Conservation (phyloP, 2,329 filamentous ascomycete genomes). For the Aureobasidium pullulans region DNA sequence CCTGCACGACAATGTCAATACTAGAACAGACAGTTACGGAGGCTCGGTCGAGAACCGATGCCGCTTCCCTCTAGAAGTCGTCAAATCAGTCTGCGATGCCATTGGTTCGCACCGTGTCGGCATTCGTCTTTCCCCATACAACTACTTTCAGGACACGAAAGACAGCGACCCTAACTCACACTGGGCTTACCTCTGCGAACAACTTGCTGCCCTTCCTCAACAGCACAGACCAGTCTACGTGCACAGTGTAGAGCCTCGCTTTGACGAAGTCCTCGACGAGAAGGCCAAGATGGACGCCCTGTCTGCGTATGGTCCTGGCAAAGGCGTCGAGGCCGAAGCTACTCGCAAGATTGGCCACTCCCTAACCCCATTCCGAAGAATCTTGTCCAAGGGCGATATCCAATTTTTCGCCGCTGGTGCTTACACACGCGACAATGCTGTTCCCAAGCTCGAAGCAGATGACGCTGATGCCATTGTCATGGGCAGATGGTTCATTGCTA, state of each 20-base stretch:
- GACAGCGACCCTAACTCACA: conserved; percentile 55
- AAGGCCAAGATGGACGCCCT: conserved; percentile 21
- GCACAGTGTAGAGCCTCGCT: conserved; percentile 52
- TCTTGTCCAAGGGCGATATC: conserved; percentile 21
- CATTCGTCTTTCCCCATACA: conserved; percentile 54
- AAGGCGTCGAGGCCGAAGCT: conserved; percentile 28
- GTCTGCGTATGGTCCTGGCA: conserved; percentile 12
- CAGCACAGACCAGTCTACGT: conserved; percentile 49
- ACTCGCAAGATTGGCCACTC: conserved; percentile 16
- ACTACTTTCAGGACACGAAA: conserved; percentile 52
- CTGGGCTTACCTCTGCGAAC: conserved; percentile 49
- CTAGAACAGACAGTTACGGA: conserved; percentile 40
- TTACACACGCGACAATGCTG: conserved; percentile 31
- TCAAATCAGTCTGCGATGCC: conserved; percentile 39
- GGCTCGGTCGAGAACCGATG: conserved; percentile 40
- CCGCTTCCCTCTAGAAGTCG: conserved; percentile 44
- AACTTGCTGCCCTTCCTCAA: conserved; percentile 31
- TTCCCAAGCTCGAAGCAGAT: conserved; percentile 31
- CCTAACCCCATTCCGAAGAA: conserved; percentile 19
- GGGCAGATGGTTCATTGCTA: conserved; percentile 42
- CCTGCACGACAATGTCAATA: conserved; percentile 50
- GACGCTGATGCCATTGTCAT: conserved; percentile 39
- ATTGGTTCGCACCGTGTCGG: conserved; percentile 42
- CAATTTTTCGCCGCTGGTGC: conserved; percentile 35
- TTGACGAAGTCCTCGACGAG: conserved; percentile 32